Evolutionary conservation across 768 basidiomycete genomes (phyloP).

Genomic region (Boletus rufocinnamomeus): DNA sequence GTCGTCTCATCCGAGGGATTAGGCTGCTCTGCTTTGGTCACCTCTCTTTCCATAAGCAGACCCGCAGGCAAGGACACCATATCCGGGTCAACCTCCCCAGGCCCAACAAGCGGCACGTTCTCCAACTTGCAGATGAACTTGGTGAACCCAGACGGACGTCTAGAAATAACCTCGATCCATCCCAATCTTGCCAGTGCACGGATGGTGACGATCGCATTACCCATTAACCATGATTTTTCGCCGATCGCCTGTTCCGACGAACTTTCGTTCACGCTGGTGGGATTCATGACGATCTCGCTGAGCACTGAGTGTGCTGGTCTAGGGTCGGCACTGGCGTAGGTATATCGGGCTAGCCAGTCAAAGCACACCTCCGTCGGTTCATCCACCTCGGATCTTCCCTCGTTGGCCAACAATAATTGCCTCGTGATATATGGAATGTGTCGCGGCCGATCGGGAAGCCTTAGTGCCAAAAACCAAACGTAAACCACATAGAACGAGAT

Average conservation of each 20-base stretch:
- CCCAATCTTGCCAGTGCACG: conserved; percentile 70
- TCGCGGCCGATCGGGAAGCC: conserved; percentile 74
- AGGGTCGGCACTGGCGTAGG: conserved; percentile 92
- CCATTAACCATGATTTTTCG: conserved; percentile 85
- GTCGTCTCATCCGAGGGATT: conserved; percentile 24
- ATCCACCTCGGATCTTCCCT: conserved; percentile 70
- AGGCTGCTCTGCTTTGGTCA: conserved; percentile 35
- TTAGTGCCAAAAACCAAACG: conserved; percentile 90
- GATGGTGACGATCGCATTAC: conserved; percentile 83
- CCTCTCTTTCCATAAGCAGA: conserved; percentile 68
- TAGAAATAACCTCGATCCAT: conserved; percentile 85
- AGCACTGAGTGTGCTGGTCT: conserved; percentile 80
- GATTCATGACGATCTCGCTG: conserved; percentile 75
- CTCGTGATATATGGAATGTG: conserved; percentile 86
- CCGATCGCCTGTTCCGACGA: conserved; percentile 42
- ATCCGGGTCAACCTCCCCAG: conserved; percentile 85
- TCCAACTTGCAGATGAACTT: conserved; percentile 83
- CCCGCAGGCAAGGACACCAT: conserved; percentile 67
- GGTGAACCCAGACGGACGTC: conserved; percentile 88
- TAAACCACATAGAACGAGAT: conserved; percentile 91
- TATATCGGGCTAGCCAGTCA: conserved; percentile 95
- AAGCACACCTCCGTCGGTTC: conserved; percentile 95
- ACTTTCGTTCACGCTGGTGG: conserved; percentile 35
- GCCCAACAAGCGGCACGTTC: conserved; percentile 82
- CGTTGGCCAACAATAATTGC: conserved; percentile 84